Evolutionary conservation across 225 moss, liverwort and hornwort genomes (phyloP).

Genomic region (Takakia lepidozioides): DNA sequence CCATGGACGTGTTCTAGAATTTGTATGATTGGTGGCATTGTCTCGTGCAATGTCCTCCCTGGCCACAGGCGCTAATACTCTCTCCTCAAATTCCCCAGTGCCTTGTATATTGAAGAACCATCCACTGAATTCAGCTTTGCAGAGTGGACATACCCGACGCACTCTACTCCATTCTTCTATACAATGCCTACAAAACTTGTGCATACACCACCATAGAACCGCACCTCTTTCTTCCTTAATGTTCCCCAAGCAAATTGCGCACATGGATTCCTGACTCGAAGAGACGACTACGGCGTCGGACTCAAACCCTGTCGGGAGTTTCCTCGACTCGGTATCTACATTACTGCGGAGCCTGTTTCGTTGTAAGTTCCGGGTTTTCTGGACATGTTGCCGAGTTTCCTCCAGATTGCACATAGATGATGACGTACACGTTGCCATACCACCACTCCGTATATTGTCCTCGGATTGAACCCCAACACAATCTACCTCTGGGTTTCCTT

Average conservation of each 20-base stretch:
- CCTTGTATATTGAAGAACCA: conserved; percentile 34
- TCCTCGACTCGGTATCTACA: background rate
- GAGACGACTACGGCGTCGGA: conserved; percentile 11
- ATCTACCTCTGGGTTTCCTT: background rate
- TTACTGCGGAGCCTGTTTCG: background rate
- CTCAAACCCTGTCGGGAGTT: background rate
- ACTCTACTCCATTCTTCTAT: conserved; percentile 56
- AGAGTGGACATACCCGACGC: conserved; percentile 42
- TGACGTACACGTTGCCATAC: too few species aligned
- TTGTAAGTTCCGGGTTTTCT: background rate
- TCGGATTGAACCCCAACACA: conserved; percentile 3
- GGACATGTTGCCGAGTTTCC: background rate
- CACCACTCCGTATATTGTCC: background rate
- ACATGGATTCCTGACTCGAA: conserved; percentile 9
- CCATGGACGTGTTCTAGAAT: conserved; percentile 14
- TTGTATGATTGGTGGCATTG: conserved; percentile 7
- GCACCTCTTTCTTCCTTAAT: conserved; percentile 24
- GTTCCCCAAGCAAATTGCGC: conserved; percentile 35
- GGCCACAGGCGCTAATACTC: conserved; percentile 13
- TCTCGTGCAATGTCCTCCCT: conserved; percentile 5
- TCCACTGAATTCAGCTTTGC: conserved; percentile 43
- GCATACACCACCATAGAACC: conserved; percentile 51
- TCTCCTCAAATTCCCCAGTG: conserved; percentile 24
- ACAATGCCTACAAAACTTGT: conserved; percentile 39
- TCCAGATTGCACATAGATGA: background rate